phyloP scores from a whole-genome alignment of 257 asterid species.

The Cruciata laevipes region DNA sequence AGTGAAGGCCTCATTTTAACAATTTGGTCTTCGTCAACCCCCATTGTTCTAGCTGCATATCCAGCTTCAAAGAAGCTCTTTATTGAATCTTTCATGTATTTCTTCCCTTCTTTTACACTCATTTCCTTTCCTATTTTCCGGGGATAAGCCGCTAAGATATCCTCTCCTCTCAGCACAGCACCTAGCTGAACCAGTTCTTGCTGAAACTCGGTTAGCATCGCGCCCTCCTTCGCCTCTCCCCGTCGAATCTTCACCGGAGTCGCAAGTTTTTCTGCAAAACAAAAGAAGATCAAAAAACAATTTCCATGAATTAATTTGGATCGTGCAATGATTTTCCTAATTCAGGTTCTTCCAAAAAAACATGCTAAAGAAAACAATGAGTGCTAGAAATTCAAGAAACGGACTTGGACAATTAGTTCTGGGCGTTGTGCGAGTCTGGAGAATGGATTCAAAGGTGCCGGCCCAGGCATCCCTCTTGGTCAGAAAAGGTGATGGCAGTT shows the following conservation, averaged over 20 bases:
- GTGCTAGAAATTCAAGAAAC: background rate
- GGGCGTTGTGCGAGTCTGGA: constrained; percentile 43
- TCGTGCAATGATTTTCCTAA: too few relatives aligned
- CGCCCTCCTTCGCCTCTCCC: constrained; percentile 64
- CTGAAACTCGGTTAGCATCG: constrained; percentile 65
- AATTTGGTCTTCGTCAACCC: constrained; percentile 49
- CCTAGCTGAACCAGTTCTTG: constrained; percentile 77
- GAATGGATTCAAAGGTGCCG: constrained; percentile 58
- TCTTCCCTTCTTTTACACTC: constrained; percentile 63
- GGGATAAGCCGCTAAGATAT: constrained; percentile 39
- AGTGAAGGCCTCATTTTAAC: constrained; percentile 85
- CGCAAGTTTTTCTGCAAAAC: constrained; percentile 45
- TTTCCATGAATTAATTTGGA: too few relatives aligned
- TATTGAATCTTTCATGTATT: constrained; percentile 56
- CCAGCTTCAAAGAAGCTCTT: constrained; percentile 71
- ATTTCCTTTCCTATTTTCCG: constrained; percentile 44
- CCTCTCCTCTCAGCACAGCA: constrained; percentile 73
- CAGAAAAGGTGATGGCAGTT: constrained; percentile 61
- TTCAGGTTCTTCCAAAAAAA: too few relatives aligned
- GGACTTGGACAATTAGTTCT: constrained; percentile 87
- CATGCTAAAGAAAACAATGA: too few relatives aligned
- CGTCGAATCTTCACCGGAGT: constrained; percentile 53
- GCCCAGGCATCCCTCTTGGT: constrained; percentile 88
- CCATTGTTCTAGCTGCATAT: constrained; percentile 47
- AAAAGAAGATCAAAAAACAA: too few relatives aligned